Conservation (phyloP, 1,139 yeast genomes). For the Suhomyces panamericanus region DNA sequence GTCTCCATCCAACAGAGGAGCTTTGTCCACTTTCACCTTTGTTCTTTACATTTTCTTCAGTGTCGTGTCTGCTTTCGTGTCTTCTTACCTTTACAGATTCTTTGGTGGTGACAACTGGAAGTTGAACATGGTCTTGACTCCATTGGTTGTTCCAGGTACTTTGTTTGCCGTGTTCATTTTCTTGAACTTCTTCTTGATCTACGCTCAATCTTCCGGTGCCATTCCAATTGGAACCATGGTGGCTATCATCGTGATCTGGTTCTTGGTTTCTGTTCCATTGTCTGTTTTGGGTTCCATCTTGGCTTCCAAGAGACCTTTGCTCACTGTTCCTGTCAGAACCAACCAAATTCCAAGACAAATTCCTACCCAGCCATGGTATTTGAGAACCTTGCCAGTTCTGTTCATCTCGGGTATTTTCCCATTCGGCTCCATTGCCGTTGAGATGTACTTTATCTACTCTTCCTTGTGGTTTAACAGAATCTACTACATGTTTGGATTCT, state of each 20-base stretch:
- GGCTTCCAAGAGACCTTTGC: slow-evolving; percentile 64
- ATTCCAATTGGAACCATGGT: slow-evolving; percentile 90
- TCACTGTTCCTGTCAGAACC: slow-evolving; percentile 77
- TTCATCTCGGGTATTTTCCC: slow-evolving; percentile 89
- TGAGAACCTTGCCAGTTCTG: slow-evolving; percentile 65
- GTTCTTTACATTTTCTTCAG: slow-evolving; percentile 80
- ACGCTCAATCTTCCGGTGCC: slow-evolving; percentile 87
- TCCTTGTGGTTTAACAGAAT: slow-evolving; percentile 94
- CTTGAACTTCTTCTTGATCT: slow-evolving; percentile 79
- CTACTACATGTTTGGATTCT: slow-evolving; percentile 96
- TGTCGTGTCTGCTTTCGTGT: slow-evolving; percentile 78
- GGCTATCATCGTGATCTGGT: slow-evolving; percentile 83
- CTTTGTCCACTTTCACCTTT: slow-evolving; percentile 87
- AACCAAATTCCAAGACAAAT: slow-evolving; percentile 95
- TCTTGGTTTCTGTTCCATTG: slow-evolving; percentile 78
- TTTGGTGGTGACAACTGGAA: slow-evolving; percentile 95
- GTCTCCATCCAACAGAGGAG: slow-evolving; percentile 94
- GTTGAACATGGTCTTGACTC: slow-evolving; percentile 77
- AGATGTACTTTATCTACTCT: slow-evolving; percentile 82
- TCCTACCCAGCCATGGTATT: slow-evolving; percentile 86
- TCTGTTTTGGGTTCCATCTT: slow-evolving; percentile 77
- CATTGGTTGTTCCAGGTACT: slow-evolving; percentile 78
- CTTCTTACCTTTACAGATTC: slow-evolving; percentile 80
- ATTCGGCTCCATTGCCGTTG: slow-evolving; percentile 92
- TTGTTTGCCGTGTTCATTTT: slow-evolving; percentile 64